Base-by-base conservation (phyloP, 495 filamentous ascomycete genomes). In the Neurospora intermedia region DNA sequence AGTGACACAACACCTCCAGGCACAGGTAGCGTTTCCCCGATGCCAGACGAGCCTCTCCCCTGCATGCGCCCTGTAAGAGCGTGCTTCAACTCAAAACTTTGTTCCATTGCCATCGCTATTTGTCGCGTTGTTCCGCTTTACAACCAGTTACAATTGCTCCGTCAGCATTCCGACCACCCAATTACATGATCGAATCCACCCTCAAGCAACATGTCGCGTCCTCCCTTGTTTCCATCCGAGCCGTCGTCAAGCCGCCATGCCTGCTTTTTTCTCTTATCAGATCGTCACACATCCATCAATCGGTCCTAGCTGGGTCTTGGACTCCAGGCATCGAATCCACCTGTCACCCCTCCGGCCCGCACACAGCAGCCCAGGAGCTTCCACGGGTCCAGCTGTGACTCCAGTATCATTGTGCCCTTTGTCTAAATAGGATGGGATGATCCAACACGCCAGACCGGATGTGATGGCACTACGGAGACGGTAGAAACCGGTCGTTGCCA, bases 191-290 rank as follows among this genome's bases (percentile, higher is more conserved):
- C 31, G 35, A 70, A 75, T 73, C 35, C 54, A 72, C 71, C 27
- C 23, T 66, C 27, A 15, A 35, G 54, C 54, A 35, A 35, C 54
- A 66, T 35, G 54, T 27, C 54, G 54, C 54, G 54, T 66, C 27
- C 54, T 35, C 54, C 54, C 54, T 66, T 27, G 54, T 66, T 31
- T 66, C 27, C 54, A 66, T 62, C 27, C 54, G 54, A 62, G 27
- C 54, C 54, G 15, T 62, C 6, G 27, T 62, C 54, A 16, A 31
- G 54, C 54, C 54, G 23, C 31, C 54, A 39, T 66, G 54, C 54
- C 54, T 66, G 54, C 46, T 41, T 41, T 73, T 73, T 43, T 69
- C 71, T 43, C 59, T 73, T 73, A 73, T 73, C 72, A 73, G 72
- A 73, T 73, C 66, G 45, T 70, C 72, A 66, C 54, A 66, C 54